A percentile compares a stretch with the other conserved stretches of the same genome.
These are phyloP conservation scores for Astrephomene gubernaculifera DNA, from an alignment of 139 green algal species.

Conservation along the genomic window DNA sequence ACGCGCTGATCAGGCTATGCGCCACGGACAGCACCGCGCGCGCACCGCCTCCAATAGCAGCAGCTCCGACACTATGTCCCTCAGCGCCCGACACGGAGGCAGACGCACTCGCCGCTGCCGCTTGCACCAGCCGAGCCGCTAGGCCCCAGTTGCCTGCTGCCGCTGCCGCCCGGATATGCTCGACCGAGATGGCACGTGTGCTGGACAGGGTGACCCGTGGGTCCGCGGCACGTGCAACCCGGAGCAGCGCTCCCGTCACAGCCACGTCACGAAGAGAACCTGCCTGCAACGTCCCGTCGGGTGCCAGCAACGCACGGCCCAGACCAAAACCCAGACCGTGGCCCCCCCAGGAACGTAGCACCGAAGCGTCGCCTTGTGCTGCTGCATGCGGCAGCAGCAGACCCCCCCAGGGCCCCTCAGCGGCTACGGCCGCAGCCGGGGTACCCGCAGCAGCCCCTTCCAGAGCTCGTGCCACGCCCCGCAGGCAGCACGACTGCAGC, in stretches of 20 bases:
- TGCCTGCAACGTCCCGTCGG: not conserved
- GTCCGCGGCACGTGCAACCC: constrained; percentile 18
- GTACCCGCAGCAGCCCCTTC: not conserved
- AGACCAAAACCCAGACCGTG: not conserved
- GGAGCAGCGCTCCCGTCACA: not conserved
- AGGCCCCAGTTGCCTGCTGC: constrained; percentile 32
- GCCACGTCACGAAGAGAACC: constrained; percentile 8
- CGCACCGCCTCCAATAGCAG: not conserved
- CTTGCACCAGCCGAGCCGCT: constrained; percentile 1
- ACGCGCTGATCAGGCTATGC: constrained; percentile 12
- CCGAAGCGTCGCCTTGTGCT: too few relatives aligned
- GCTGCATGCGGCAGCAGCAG: constrained; percentile 14
- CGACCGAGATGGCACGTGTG: not conserved
- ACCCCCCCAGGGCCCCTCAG: not conserved
- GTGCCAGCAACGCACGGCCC: not conserved
- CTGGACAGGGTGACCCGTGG: not conserved
- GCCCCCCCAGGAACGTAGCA: too few relatives aligned
- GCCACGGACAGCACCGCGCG: constrained; percentile 32
- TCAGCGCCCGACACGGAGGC: too few relatives aligned
- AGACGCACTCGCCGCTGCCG: not conserved
- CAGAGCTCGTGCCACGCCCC: not conserved
- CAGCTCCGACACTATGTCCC: not conserved
- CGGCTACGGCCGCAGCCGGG: not conserved
- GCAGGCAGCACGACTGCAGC: constrained; percentile 13
- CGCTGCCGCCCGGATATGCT: constrained; percentile 23